Base-by-base conservation (phyloP, 2,329 filamentous ascomycete genomes). In the Talaromyces sp. region DNA sequence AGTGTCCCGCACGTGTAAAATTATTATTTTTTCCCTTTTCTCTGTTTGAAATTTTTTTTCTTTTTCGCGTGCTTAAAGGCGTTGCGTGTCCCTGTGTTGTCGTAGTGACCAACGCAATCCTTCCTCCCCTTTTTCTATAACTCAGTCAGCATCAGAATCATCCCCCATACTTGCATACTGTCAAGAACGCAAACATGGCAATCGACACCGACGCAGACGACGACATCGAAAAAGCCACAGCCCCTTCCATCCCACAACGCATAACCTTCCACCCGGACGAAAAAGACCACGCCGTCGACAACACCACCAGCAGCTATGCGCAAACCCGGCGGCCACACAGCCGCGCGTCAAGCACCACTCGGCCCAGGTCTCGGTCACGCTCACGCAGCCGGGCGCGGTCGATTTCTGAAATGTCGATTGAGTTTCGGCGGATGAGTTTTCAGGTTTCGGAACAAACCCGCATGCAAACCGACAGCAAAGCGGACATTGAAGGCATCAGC, bases 391-490 rank as follows among this genome's bases (percentile, higher is more conserved):
- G 53, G 28, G 27, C 36, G 13, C 3, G 32, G 28, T 44, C 66
- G 63, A 44, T 63, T 28, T 58, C 68, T 19, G 71, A 70, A 2
- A 66, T 75, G 19, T 72, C 72, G 1, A 74, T 75, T 58, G 72
- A 75, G 59, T 75, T 75, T 33, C 72, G 75, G 33, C 77, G 75
- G 6, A 67, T 77, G 27, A 76, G 75, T 4, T 71, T 76, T 54
- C 70, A 76, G 22, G 70, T 77, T 28, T 73, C 73, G 9, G 73
- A 77, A 56, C 9, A 73, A 76, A 57, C 69, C 68, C 36, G 66
- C 5, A 22, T 60, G 19, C 71, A 73, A n/a, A n/a, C n/a, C n/a
- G n/a, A n/a, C n/a, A n/a, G n/a, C n/a, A n/a, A n/a, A n/a, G n/a
- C n/a, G n/a, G n/a, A n/a, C n/a, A n/a, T n/a, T n/a, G n/a, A n/a